A percentile compares a stretch with the other conserved stretches of the same genome.
Evolutionary conservation across 1,284 basidiomycete species (phyloP).

Genomic region (Ceratobasidium sp.): DNA sequence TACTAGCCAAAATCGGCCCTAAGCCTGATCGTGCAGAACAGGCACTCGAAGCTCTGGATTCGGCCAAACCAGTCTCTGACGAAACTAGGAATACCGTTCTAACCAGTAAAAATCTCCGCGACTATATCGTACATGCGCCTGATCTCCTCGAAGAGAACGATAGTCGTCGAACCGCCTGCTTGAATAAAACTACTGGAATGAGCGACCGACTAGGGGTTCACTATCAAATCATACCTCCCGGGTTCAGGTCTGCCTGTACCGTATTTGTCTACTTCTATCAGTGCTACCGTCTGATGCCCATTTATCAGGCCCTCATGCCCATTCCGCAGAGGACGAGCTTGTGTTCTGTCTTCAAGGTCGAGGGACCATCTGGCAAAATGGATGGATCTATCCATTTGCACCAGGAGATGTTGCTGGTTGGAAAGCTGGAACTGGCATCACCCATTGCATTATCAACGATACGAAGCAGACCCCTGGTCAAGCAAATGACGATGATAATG

Average conservation of each 20-base stretch:
- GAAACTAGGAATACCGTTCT: not conserved
- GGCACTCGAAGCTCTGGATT: not conserved
- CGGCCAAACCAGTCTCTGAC: no score
- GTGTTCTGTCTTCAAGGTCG: slow-evolving; percentile 42
- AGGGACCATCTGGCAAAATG: slow-evolving; percentile 44
- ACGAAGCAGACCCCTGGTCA: slow-evolving; percentile 34
- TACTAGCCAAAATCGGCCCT: no score
- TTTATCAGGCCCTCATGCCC: slow-evolving; percentile 34
- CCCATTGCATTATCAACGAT: slow-evolving; percentile 44
- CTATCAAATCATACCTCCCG: slow-evolving; percentile 32
- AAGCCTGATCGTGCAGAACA: not conserved
- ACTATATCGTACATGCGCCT: slow-evolving; percentile 20
- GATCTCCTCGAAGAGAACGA: slow-evolving; percentile 10
- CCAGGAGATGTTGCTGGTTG: slow-evolving; percentile 42
- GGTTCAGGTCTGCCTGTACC: slow-evolving; percentile 18
- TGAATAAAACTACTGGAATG: slow-evolving; percentile 31
- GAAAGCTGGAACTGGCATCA: slow-evolving; percentile 43
- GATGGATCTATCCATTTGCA: slow-evolving; percentile 43
- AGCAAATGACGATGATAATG: slow-evolving; percentile 37
- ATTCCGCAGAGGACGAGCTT: slow-evolving; percentile 39
- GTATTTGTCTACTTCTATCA: not conserved
- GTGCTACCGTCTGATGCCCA: not conserved
- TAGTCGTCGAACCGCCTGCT: slow-evolving; percentile 5
- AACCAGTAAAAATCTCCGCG: not conserved
- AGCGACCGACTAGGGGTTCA: slow-evolving; percentile 25